Evolutionary conservation across 164 flowering plant species (phyloP), one percentile per base, ranked within the genome.

Genomic region (Vitis cinerea): DNA sequence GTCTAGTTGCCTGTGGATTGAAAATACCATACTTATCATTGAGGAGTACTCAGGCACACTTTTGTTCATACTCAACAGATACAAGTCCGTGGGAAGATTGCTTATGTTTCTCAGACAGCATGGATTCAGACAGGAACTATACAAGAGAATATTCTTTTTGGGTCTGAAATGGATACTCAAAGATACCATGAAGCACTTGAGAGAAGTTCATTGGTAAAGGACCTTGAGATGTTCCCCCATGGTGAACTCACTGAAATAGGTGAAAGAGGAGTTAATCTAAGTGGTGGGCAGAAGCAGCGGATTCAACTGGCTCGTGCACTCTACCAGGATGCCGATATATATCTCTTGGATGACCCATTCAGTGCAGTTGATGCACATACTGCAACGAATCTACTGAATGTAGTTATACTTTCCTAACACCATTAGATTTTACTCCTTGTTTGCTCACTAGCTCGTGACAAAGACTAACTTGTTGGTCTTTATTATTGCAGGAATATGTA

Each of bases 241-340:
- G 82, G 79, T 9, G 80, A 82, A 63, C 73, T 19, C 3, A 79
- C 85, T 50, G 79, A 79, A 59, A 77, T 79, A 11, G 82, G 82
- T 12, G 82, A 79, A 57, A 66, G 82, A 72, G 82, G 82, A 55
- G 73, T 82, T 0, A 79, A 82, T 64, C 65, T 82, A 17, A 82
- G 82, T 71, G 82, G 85, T 53, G 85, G 82, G 2, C 82, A 79
- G 70, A 79, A 79, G 71, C 85, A 79, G 68, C 54, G 82, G 57
- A 77, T 79, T 64, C 82, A 79, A 67, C 82, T 82, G 37, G 85
- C 85, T 14, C 83, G 83, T 62, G 79, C 79, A 2, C 75, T 79
- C 8, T 79, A 76, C 65, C 79, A 73, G 61, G 44, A 79, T 62
- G 82, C 82, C 44, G 82, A 79, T 66, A 72, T 75, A 23, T 79